Evolutionary conservation across 2,329 filamentous ascomycete genomes (phyloP).

Genomic region (Penicillium vulpinum): DNA sequence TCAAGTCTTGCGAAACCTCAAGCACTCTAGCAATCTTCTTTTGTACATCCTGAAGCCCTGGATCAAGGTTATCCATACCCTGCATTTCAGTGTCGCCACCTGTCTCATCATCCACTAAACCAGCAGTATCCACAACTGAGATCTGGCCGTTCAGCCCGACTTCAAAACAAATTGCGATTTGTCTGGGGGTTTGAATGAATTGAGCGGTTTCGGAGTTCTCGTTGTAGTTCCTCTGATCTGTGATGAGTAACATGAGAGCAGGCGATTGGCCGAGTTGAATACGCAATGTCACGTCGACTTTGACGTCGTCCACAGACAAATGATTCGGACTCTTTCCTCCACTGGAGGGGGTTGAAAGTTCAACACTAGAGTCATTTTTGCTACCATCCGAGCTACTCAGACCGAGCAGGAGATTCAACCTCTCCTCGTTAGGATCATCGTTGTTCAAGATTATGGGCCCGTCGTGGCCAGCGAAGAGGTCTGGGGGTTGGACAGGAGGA

Average conservation of each 20-base stretch:
- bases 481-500: conserved; percentile 9
- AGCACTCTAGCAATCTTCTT: conserved; percentile 41
- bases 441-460: conserved; percentile 42
- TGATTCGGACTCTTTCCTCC: neutral
- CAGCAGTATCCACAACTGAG: conserved; percentile 40
- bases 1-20: conserved; percentile 47
- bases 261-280: conserved; percentile 42
- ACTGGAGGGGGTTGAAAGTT: conserved; percentile 1
- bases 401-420: conserved; percentile 57
- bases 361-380: neutral
- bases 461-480: conserved; percentile 16
- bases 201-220: conserved; percentile 12
- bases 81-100: conserved; percentile 21
- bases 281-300: conserved; percentile 41
- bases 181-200: conserved; percentile 5
- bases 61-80: conserved; percentile 14
- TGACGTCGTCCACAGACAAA: conserved; percentile 27
- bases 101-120: conserved; percentile 29
- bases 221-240: conserved; percentile 21
- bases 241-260: conserved; percentile 40
- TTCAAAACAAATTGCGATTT: conserved; percentile 40
- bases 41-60: conserved; percentile 28
- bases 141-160: conserved; percentile 45
- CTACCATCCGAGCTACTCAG: conserved; percentile 6
- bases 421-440: conserved; percentile 45